Conservation (phyloP, 2,329 filamentous ascomycete genomes). For the Sarocladium strictum region DNA sequence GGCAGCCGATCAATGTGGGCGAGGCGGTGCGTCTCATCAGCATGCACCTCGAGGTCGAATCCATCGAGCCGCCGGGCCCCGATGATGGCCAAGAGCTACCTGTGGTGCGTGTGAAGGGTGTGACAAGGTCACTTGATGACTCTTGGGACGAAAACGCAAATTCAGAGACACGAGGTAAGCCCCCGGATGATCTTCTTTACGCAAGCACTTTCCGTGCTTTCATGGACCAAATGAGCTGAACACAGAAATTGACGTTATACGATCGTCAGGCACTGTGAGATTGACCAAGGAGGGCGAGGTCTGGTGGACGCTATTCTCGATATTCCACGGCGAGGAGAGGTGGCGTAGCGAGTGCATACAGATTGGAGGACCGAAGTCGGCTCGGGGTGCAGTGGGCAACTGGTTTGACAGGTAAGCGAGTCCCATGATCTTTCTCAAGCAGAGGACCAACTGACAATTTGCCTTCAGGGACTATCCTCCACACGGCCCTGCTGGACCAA, state of each 20-base stretch:
- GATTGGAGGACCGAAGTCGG: conserved; percentile 59
- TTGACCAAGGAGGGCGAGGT: conserved; percentile 66
- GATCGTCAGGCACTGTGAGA: conserved; percentile 48
- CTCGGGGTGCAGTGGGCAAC: conserved; percentile 63
- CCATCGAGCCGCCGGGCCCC: conserved; percentile 51
- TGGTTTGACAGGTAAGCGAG: conserved; percentile 69
- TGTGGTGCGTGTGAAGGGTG: conserved; percentile 63
- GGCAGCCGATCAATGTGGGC: conserved; percentile 49
- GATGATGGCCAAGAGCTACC: conserved; percentile 54
- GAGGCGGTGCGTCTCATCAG: conserved; percentile 67
- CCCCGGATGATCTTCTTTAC: not conserved
- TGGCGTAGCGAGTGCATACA: conserved; percentile 77
- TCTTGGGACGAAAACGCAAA: conserved; percentile 64
- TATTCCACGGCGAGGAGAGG: conserved; percentile 58
- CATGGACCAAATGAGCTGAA: not conserved
- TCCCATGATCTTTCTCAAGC: not conserved
- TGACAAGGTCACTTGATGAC: conserved; percentile 55
- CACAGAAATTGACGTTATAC: not conserved
- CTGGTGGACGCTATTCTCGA: conserved; percentile 65
- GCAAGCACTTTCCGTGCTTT: not conserved
- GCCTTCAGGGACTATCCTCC: conserved; percentile 52
- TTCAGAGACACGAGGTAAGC: conserved; percentile 57
- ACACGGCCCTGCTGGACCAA: conserved; percentile 67
- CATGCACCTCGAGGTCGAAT: conserved; percentile 59
- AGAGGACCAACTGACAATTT: not conserved